A percentile compares a stretch with the other conserved stretches of the same genome.
These are phyloP conservation scores for Agarophyton chilense DNA, from an alignment of 23 red algal genomes.

Conservation along the genomic window DNA sequence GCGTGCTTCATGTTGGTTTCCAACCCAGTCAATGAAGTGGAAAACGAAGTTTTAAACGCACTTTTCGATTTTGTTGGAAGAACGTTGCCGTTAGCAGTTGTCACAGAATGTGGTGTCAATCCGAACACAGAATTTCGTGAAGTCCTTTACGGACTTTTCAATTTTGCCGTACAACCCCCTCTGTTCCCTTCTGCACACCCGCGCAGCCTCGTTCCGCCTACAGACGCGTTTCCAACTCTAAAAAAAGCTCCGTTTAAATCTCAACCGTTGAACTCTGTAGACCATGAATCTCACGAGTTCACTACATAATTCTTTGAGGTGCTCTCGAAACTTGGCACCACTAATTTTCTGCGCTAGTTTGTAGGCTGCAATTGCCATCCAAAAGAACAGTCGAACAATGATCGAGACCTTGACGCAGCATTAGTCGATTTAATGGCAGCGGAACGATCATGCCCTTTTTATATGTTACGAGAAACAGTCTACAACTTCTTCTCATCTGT, in stretches of 20 bases:
- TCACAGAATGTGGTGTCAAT: neutral
- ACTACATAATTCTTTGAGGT: constrained; percentile 34
- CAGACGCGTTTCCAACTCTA: constrained; percentile 34
- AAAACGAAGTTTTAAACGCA: constrained; percentile 26
- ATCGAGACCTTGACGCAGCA: constrained; percentile 19
- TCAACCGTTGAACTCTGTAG: neutral
- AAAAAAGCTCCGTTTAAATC: neutral
- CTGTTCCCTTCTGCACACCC: neutral
- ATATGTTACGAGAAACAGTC: constrained; percentile 24
- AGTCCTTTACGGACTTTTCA: constrained; percentile 16
- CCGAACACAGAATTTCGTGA: constrained; percentile 14
- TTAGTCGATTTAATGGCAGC: constrained; percentile 41
- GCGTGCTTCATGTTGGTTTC: constrained; percentile 39
- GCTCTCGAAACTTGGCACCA: constrained; percentile 32
- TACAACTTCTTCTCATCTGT: constrained; percentile 33
- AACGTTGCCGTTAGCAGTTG: neutral
- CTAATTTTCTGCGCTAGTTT: constrained; percentile 46
- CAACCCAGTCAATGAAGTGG: neutral
- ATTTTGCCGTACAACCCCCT: neutral
- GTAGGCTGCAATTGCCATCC: neutral
- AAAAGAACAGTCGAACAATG: neutral
- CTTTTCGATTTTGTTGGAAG: constrained; percentile 21
- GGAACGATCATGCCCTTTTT: constrained; percentile 22
- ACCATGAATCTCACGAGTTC: constrained; percentile 38
- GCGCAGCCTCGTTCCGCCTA: constrained; percentile 8